A percentile compares a stretch with the other conserved stretches of the same genome.
Evolutionary conservation across 306 rosid genomes (phyloP).

Genomic region (Fragaria nilgerrensis): DNA sequence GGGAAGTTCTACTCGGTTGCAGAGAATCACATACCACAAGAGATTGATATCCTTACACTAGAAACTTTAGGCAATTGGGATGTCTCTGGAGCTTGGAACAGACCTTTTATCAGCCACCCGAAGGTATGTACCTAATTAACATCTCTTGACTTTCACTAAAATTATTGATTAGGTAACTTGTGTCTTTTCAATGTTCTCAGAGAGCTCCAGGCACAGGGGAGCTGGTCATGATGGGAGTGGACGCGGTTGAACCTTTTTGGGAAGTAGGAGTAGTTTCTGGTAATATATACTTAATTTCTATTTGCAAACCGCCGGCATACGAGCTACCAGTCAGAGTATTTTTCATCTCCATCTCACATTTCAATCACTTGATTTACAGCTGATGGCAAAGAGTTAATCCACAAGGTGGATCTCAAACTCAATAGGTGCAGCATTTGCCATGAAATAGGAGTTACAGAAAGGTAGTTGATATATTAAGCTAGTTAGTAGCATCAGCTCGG

Average conservation of each 20-base stretch:
- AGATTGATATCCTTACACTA: slow-evolving; percentile 51
- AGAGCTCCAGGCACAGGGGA: slow-evolving; percentile 60
- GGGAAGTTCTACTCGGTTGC: slow-evolving; percentile 56
- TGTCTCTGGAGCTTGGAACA: slow-evolving; percentile 51
- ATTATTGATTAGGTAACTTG: background rate
- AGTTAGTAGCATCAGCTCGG: background rate
- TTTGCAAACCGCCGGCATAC: background rate
- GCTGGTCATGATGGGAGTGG: slow-evolving; percentile 54
- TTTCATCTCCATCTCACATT: background rate
- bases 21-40: slow-evolving; percentile 64
- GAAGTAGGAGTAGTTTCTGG: slow-evolving; percentile 69
- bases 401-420: slow-evolving; percentile 53
- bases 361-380: slow-evolving; percentile 32
- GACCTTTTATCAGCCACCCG: slow-evolving; percentile 70
- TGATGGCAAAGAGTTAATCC: slow-evolving; percentile 59
- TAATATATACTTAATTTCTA: slow-evolving; percentile 13
- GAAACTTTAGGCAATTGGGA: slow-evolving; percentile 56
- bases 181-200: slow-evolving; percentile 27
- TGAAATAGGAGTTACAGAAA: slow-evolving; percentile 62
- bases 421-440: slow-evolving; percentile 51
- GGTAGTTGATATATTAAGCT: slow-evolving; percentile 30
- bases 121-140: slow-evolving; percentile 34
- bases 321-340: background rate
- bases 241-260: slow-evolving; percentile 47
- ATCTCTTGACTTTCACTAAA: background rate